A percentile compares a stretch with the other conserved stretches of the same genome.
These are phyloP conservation scores for Adansonia madagascariensis DNA, from an alignment of 441 rosid genomes.

Conservation along the genomic window DNA sequence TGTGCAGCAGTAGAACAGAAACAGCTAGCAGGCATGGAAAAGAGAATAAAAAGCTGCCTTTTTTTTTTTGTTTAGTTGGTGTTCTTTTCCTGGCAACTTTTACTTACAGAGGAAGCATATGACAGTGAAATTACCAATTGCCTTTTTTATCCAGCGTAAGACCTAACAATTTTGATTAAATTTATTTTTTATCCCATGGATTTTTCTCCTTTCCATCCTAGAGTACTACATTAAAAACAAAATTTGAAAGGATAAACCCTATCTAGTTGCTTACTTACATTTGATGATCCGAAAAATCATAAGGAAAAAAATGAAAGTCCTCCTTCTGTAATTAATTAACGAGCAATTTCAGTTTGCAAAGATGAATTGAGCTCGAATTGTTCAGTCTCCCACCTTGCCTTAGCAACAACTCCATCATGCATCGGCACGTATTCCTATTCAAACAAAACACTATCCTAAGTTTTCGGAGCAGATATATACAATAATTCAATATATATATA, in stretches of 20 bases:
- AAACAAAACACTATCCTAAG: conserved; percentile 2
- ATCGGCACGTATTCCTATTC: conserved; percentile 45
- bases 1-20: conserved; percentile 27
- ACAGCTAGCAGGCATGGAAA: conserved; percentile 29
- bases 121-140: not conserved
- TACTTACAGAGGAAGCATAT: conserved; percentile 11
- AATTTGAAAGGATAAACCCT: conserved; percentile 24
- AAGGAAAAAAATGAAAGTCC: not conserved
- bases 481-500: not conserved
- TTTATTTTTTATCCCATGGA: not conserved
- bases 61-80: conserved; percentile 29
- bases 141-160: not conserved
- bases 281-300: not conserved
- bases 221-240: conserved; percentile 25
- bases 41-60: conserved; percentile 34
- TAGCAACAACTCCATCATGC: conserved; percentile 37
- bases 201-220: conserved; percentile 19
- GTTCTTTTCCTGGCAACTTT: conserved; percentile 19
- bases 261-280: conserved; percentile 18
- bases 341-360: conserved; percentile 48
- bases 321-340: conserved; percentile 33
- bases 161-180: conserved; percentile 15
- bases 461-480: not conserved
- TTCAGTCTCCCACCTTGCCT: conserved; percentile 45
- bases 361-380: conserved; percentile 47